Percentiles rank a stretch among this genome's conserved stretches.
phyloP scores from a whole-genome alignment of 108 stramenopile species.

The Cafeteria roenbergensis region DNA sequence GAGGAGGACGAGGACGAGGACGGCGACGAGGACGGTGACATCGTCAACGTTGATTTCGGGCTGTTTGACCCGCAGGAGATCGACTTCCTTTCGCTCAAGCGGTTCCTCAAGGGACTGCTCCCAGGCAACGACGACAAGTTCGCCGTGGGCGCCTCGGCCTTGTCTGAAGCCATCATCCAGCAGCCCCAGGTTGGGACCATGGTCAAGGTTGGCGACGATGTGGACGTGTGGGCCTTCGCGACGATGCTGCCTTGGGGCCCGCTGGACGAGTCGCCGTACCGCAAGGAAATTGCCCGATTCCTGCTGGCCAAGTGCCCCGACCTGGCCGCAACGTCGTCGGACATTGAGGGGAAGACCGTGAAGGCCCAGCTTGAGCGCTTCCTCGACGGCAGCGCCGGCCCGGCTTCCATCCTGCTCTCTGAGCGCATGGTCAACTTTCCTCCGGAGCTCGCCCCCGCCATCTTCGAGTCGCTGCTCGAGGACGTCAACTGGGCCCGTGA shows the following conservation, averaged over 20 bases:
- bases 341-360: neutral
- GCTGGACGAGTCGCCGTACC: neutral
- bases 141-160: neutral
- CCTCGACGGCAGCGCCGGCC: neutral
- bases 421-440: slow-evolving; percentile 24
- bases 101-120: neutral
- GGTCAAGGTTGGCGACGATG: slow-evolving; percentile 5
- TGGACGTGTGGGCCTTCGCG: slow-evolving; percentile 16
- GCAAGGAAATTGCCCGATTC: neutral
- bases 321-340: neutral
- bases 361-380: too few species aligned
- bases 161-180: slow-evolving; percentile 11
- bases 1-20: too few species aligned
- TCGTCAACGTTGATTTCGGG: slow-evolving; percentile 4
- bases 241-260: slow-evolving; percentile 4
- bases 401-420: slow-evolving; percentile 1
- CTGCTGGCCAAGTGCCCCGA: neutral
- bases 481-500: slow-evolving; percentile 19
- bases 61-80: neutral
- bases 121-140: neutral
- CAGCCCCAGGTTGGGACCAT: slow-evolving; percentile 15
- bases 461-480: slow-evolving; percentile 6
- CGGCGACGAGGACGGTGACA: neutral
- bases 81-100: neutral
- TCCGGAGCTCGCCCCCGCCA: slow-evolving; percentile 6